Evolutionary conservation across 2,329 filamentous ascomycete species (phyloP).

Genomic region (Epichloe bromicola): DNA sequence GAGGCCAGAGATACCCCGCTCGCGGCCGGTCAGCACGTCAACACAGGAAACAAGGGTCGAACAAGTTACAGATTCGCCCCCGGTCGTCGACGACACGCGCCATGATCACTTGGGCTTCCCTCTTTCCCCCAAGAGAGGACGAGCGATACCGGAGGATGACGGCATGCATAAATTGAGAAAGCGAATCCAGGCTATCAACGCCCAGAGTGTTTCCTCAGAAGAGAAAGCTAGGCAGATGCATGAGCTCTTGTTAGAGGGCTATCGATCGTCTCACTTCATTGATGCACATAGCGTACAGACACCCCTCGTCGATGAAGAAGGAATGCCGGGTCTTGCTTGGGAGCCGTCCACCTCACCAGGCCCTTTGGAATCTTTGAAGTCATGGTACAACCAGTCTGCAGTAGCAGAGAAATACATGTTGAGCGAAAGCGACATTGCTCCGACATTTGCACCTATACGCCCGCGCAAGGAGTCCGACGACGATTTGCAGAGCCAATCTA

Average conservation of each 20-base stretch:
- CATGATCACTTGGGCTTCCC: conserved; percentile 23
- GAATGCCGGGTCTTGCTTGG: conserved; percentile 14
- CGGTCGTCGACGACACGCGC: conserved; percentile 11
- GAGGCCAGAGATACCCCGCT: conserved; percentile 14
- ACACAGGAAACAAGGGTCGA: conserved; percentile 22
- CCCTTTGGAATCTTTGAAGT: conserved; percentile 41
- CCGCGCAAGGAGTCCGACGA: conserved; percentile 33
- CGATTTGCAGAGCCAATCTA: conserved; percentile 18
- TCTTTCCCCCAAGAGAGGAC: conserved; percentile 16
- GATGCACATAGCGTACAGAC: conserved; percentile 4
- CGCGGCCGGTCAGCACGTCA: conserved; percentile 20
- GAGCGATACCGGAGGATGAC: conserved; percentile 58
- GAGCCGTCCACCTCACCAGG: conserved; percentile 30
- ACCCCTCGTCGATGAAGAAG: conserved; percentile 8
- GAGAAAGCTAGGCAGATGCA: conserved; percentile 66
- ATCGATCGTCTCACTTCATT: conserved; percentile 27
- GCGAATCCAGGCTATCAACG: conserved; percentile 57
- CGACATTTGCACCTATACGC: conserved; percentile 50
- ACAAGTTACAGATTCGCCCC: conserved; percentile 12
- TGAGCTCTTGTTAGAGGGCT: conserved; percentile 54
- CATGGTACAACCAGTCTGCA: conserved; percentile 39
- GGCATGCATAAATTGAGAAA: conserved; percentile 57
- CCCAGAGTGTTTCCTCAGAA: conserved; percentile 38
- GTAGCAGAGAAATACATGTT: conserved; percentile 33
- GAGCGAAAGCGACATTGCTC: conserved; percentile 47